Base-by-base conservation (phyloP, 2,329 filamentous ascomycete species). In the Aspergillus sclerotialis region DNA sequence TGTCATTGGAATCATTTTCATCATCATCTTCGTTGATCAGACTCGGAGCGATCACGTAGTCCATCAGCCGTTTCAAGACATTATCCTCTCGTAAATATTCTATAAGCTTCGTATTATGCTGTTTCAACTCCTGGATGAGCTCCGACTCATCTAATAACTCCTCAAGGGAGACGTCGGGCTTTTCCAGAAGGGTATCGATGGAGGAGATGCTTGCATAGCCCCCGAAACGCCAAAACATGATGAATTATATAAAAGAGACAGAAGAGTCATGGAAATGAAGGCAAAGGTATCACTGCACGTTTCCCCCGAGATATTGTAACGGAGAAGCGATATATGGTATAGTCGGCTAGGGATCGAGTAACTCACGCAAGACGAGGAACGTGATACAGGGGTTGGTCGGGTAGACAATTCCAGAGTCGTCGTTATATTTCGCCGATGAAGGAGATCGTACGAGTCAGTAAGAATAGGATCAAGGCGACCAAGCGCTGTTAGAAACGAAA, bases 191-290 rank as follows among this genome's bases (percentile, higher is more conserved):
- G 50, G 82, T 88, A 67, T 96, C 92, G 65, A 98, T 87, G 58
- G 89, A 84, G 55, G 90, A 95, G 67, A 94, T 84, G 75, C 87
- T 94, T 73, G 89, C 86, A 75, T 96, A 96, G 59, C 88, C 88
- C 75, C 92, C 90, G 75, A 96, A 98, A 69, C 90, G 84, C 92
- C 92, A 98, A 69, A 98, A 98, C 92, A 98, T 98, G 72, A 65
- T 90, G 80, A 55, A 57, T 50, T 63, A 60, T 53, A 53, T 50
- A 52, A 49, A 43, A 43, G 46, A 38, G 40, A 46, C 44, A 45
- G 51, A 51, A 49, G 42, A 56, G 50, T 60, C 59, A 62, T 62
- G 56, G 49, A 55, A 58, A 46, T 38, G 14, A 36, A 12, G 18
- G 23, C 36, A n/a, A 30, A 33, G 30, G 37, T 45, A 48, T 44